Evolutionary conservation across 345 rosid genomes (phyloP).

Genomic region (Citrus australasica): DNA sequence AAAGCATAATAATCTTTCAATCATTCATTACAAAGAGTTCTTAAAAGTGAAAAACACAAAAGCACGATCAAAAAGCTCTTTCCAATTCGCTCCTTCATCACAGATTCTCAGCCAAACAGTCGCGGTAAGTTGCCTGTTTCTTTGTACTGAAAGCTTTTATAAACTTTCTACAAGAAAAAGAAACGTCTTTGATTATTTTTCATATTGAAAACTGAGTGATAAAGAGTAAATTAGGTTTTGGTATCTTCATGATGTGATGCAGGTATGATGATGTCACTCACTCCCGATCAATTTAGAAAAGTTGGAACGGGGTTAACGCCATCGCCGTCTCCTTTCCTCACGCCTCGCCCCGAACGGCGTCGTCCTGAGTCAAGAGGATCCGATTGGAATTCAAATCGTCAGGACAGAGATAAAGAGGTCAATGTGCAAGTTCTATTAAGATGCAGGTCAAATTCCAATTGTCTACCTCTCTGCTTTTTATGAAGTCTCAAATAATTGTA

Average conservation of each 20-base stretch:
- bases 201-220: background rate
- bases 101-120: background rate
- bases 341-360: slow-evolving; percentile 85
- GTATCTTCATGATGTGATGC: background rate
- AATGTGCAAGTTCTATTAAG: slow-evolving; percentile 86
- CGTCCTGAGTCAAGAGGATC: slow-evolving; percentile 49
- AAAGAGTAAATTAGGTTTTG: background rate
- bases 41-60: background rate
- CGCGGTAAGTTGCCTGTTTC: background rate
- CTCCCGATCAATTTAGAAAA: slow-evolving; percentile 66
- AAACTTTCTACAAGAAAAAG: background rate
- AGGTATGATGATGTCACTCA: slow-evolving; percentile 48
- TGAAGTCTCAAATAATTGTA: too few relatives aligned
- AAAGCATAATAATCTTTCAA: background rate
- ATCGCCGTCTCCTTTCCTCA: slow-evolving; percentile 80
- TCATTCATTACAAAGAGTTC: background rate
- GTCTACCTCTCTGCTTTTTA: too few relatives aligned
- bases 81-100: slow-evolving; percentile 4
- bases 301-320: slow-evolving; percentile 61
- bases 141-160: background rate
- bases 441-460: slow-evolving; percentile 50
- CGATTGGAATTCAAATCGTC: slow-evolving; percentile 54
- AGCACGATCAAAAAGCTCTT: background rate
- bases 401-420: slow-evolving; percentile 74
- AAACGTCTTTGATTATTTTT: background rate